These are phyloP conservation scores for Zymoseptoria brevis DNA, from an alignment of 2,329 filamentous ascomycete species.

Conservation along the genomic window DNA sequence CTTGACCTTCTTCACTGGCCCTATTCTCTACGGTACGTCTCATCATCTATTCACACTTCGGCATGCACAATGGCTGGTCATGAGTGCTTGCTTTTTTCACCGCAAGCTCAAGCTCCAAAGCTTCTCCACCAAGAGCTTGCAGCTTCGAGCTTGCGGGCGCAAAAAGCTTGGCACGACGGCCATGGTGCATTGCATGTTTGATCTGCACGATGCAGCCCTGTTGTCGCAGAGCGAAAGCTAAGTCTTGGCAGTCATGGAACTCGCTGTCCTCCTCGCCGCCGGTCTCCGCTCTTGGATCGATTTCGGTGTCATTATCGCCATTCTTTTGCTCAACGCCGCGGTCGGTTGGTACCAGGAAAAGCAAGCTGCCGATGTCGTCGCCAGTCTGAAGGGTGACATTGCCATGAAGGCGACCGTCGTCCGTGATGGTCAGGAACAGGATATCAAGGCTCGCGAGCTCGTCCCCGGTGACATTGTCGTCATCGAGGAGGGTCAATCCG, in stretches of 20 bases:
- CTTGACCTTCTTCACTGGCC: constrained; percentile 66
- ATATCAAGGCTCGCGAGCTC: constrained; percentile 65
- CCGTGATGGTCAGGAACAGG: constrained; percentile 58
- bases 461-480: constrained; percentile 70
- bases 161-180: constrained; percentile 17
- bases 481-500: constrained; percentile 63
- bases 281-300: constrained; percentile 71
- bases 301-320: constrained; percentile 69
- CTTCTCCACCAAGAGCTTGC: constrained; percentile 12
- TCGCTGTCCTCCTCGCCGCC: constrained; percentile 64
- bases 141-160: constrained; percentile 21
- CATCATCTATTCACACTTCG: constrained; percentile 2
- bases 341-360: constrained; percentile 79
- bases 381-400: constrained; percentile 67
- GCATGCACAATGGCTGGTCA: constrained; percentile 18
- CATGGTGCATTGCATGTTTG: constrained; percentile 1
- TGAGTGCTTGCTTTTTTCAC: constrained; percentile 14
- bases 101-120: constrained; percentile 6
- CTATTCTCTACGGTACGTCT: constrained; percentile 65
- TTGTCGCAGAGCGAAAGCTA: constrained; percentile 12
- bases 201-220: constrained; percentile 5
- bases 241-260: constrained; percentile 58
- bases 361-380: constrained; percentile 69
- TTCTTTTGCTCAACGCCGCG: constrained; percentile 64
- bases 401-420: constrained; percentile 64